These are phyloP conservation scores for Acer yangbiense DNA, from an alignment of 345 rosid genomes.

Conservation along the genomic window DNA sequence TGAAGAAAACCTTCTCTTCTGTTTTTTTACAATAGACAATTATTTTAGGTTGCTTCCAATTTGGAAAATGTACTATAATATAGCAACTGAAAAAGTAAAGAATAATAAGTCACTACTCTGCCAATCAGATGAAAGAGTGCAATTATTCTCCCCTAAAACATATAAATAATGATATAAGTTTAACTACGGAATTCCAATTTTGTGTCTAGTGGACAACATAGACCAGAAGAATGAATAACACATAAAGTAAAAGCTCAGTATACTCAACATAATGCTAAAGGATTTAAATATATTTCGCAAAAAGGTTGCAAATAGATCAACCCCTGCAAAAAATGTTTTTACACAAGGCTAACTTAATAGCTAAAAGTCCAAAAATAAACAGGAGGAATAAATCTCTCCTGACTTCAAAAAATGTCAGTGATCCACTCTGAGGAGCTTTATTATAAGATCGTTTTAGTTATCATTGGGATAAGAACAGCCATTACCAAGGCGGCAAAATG, in stretches of 20 bases:
- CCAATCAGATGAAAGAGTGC: background rate
- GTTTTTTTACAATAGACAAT: background rate
- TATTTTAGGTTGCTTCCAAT: no score
- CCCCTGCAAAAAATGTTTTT: background rate
- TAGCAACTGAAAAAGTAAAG: background rate
- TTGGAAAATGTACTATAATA: background rate
- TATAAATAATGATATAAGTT: background rate
- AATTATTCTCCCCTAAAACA: background rate
- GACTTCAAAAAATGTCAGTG: background rate
- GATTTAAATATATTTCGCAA: background rate
- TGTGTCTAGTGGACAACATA: background rate
- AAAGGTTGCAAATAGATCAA: background rate
- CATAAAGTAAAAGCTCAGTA: background rate
- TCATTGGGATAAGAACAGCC: background rate
- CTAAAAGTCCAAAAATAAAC: background rate
- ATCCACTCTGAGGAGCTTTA: background rate
- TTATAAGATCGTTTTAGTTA: background rate
- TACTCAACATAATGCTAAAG: no score
- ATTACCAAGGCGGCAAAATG: background rate
- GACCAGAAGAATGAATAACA: background rate
- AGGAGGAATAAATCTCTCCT: background rate
- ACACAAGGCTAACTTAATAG: background rate
- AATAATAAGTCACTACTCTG: background rate
- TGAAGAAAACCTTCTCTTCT: background rate
- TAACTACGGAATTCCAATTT: constrained; percentile 6